Percentiles rank a stretch among this genome's conserved stretches.
These are phyloP conservation scores for Suillus alpinus DNA, from an alignment of 768 basidiomycete genomes.

Conservation along the genomic window DNA sequence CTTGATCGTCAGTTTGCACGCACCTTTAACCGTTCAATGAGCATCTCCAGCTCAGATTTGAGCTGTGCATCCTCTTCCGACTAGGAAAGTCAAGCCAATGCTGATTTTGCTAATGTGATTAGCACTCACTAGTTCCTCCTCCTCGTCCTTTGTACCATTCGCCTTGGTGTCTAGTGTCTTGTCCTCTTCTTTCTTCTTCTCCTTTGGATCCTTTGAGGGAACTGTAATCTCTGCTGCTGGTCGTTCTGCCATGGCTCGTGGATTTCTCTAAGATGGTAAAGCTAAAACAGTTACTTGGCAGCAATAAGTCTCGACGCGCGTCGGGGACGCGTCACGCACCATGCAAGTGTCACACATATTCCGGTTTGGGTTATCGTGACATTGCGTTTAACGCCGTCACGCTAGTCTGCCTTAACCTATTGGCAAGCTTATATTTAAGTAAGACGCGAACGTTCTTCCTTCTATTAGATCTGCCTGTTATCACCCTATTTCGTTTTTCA, in stretches of 20 bases:
- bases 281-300: conserved; percentile 32
- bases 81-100: conserved; percentile 36
- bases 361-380: not conserved
- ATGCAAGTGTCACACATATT: not conserved
- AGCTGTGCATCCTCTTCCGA: conserved; percentile 95
- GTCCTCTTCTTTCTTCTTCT: conserved; percentile 52
- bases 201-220: conserved; percentile 71
- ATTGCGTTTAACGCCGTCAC: not conserved
- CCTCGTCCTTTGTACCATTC: conserved; percentile 56
- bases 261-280: conserved; percentile 13
- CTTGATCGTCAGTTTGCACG: conserved; percentile 16
- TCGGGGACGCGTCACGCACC: conserved; percentile 1
- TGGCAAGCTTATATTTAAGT: too few species aligned
- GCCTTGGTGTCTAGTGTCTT: conserved; percentile 46
- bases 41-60: conserved; percentile 94
- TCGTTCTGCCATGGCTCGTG: conserved; percentile 50
- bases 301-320: conserved; percentile 5
- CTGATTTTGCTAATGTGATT: conserved; percentile 11
- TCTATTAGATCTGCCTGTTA: too few species aligned
- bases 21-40: conserved; percentile 91
- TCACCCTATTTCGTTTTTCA: too few species aligned
- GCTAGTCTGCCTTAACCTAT: not conserved
- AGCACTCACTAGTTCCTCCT: conserved; percentile 68
- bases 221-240: conserved; percentile 62
- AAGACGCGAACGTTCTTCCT: too few species aligned